Evolutionary conservation across 2,329 filamentous ascomycete genomes (phyloP).

Genomic region (Colletotrichum sp.): DNA sequence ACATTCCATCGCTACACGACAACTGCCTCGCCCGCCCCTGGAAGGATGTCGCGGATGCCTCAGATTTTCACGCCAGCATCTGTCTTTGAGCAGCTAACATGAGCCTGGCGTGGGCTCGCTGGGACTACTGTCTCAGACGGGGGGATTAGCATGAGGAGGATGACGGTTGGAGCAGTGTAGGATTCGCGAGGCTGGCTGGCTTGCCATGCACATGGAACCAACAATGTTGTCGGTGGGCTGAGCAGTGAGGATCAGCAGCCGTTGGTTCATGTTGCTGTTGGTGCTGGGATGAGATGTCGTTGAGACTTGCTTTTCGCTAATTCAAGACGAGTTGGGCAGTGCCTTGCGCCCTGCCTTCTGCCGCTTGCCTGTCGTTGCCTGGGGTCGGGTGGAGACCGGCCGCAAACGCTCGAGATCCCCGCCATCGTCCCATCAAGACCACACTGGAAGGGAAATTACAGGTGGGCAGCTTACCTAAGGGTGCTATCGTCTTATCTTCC

Average conservation of each 20-base stretch:
- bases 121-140: neutral
- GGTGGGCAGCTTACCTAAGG: neutral
- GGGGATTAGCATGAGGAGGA: neutral
- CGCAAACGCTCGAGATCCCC: neutral
- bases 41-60: neutral
- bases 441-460: neutral
- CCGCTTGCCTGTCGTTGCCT: neutral
- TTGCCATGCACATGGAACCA: neutral
- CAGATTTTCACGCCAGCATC: neutral
- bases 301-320: slow-evolving; percentile 1
- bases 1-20: neutral
- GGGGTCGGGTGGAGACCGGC: neutral
- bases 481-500: neutral
- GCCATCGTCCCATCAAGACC: neutral
- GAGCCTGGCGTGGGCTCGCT: neutral
- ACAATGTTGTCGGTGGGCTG: neutral
- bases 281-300: neutral
- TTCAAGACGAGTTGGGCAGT: neutral
- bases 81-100: neutral
- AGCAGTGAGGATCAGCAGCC: neutral
- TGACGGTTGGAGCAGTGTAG: neutral
- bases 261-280: neutral
- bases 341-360: neutral
- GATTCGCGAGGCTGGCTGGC: neutral
- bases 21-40: neutral